phyloP scores from a whole-genome alignment of 2,329 filamentous ascomycete species.

The Graphilbum ipis-grandicollis region DNA sequence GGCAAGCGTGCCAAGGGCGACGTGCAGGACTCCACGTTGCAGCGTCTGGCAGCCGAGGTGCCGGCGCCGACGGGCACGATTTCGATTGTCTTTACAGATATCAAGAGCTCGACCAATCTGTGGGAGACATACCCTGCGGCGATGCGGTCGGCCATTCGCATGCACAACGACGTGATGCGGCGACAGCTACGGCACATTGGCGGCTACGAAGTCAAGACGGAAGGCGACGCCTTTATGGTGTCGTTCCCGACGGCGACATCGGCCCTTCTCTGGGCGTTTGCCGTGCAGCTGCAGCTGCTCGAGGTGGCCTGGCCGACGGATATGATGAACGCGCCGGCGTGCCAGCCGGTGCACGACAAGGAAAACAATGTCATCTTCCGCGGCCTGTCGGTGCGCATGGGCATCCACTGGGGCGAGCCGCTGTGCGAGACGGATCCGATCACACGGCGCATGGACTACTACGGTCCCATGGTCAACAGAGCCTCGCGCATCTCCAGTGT shows the following conservation, averaged over 20 bases:
- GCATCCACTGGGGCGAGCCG: conserved; percentile 86
- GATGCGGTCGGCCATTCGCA: conserved; percentile 92
- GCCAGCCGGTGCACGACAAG: conserved; percentile 65
- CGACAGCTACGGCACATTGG: conserved; percentile 84
- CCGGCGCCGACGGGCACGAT: conserved; percentile 81
- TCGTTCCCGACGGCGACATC: conserved; percentile 94
- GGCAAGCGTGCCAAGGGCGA: conserved; percentile 45
- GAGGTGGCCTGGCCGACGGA: conserved; percentile 89
- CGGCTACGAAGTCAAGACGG: conserved; percentile 97
- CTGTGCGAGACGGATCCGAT: conserved; percentile 94
- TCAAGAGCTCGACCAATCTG: conserved; percentile 90
- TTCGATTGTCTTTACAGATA: conserved; percentile 93
- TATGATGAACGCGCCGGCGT: conserved; percentile 71
- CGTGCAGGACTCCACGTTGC: conserved; percentile 71
- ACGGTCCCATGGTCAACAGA: conserved; percentile 97
- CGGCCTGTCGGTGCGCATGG: conserved; percentile 91
- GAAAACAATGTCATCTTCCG: conserved; percentile 85
- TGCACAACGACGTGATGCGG: conserved; percentile 95
- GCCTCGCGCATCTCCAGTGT: conserved; percentile 86
- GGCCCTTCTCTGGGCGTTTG: conserved; percentile 89
- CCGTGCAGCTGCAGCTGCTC: conserved; percentile 73
- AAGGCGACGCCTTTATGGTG: conserved; percentile 99
- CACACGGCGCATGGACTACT: conserved; percentile 97
- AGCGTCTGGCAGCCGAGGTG: conserved; percentile 76
- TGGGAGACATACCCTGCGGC: conserved; percentile 93